Evolutionary conservation across 2,329 filamentous ascomycete genomes (phyloP).

Genomic region (Talaromyces sp.): DNA sequence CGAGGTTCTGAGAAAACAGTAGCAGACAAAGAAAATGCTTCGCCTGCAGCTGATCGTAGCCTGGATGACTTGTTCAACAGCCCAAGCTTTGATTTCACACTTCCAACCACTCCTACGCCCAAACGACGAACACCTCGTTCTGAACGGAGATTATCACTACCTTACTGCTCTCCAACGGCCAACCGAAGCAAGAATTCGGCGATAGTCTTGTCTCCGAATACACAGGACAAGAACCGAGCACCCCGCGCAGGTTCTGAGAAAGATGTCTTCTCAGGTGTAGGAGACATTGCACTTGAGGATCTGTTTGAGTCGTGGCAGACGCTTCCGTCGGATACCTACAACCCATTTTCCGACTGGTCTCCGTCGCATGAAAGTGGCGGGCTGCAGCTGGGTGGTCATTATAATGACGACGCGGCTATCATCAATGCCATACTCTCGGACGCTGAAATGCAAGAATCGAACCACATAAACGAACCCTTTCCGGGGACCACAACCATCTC

Average conservation of each 20-base stretch:
- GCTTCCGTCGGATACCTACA: constrained; percentile 8
- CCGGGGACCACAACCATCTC: background rate
- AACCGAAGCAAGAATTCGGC: constrained; percentile 2
- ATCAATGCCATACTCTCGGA: constrained; percentile 32
- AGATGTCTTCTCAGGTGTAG: constrained; percentile 2
- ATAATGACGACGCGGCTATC: constrained; percentile 23
- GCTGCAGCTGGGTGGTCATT: constrained; percentile 7
- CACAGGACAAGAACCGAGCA: background rate
- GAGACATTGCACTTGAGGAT: constrained; percentile 5
- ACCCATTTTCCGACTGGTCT: constrained; percentile 9
- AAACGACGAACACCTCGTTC: constrained; percentile 48
- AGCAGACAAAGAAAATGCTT: constrained; percentile 55
- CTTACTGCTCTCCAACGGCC: constrained; percentile 28
- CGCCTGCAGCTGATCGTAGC: constrained; percentile 43
- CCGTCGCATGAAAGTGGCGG: constrained; percentile 15
- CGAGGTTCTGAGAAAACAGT: constrained; percentile 32
- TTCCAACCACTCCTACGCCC: constrained; percentile 49
- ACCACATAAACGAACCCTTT: background rate
- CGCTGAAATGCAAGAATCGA: constrained; percentile 22
- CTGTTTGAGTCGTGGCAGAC: constrained; percentile 8
- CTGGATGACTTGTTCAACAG: constrained; percentile 64
- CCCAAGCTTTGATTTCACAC: constrained; percentile 44
- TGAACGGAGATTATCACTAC: constrained; percentile 33
- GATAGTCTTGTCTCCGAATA: constrained; percentile 1
- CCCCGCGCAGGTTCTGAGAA: constrained; percentile 1